These are phyloP conservation scores for Vanilla planifolia DNA, from an alignment of 106 monocot genomes.

Conservation along the genomic window DNA sequence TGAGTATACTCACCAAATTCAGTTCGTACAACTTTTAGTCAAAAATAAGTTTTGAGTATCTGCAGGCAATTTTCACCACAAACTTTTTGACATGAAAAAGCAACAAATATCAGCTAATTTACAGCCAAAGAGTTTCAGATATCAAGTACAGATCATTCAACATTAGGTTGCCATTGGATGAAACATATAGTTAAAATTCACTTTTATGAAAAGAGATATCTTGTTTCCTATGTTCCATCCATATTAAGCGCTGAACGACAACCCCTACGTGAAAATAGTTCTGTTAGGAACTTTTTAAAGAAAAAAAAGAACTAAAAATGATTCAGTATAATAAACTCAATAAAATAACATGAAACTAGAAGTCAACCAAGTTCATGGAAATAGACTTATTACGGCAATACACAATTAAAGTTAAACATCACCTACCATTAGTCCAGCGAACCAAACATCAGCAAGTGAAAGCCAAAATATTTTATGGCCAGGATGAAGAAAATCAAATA, in stretches of 20 bases:
- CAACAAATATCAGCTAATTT: too few species aligned
- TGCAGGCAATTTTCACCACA: too few species aligned
- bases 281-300: too few species aligned
- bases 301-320: neutral
- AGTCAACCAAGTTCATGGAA: neutral
- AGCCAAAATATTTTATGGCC: slow-evolving; percentile 80
- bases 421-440: slow-evolving; percentile 93
- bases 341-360: neutral
- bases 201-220: neutral
- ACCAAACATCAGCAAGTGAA: slow-evolving; percentile 81
- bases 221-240: neutral
- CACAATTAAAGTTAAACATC: neutral
- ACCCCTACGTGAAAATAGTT: too few species aligned
- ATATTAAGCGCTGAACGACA: too few species aligned
- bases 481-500: slow-evolving; percentile 71
- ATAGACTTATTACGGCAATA: neutral
- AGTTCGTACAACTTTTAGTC: too few species aligned
- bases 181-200: neutral
- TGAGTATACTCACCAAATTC: too few species aligned
- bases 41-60: too few species aligned
- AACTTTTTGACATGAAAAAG: too few species aligned
- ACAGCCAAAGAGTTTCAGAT: too few species aligned
- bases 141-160: neutral
- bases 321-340: neutral
- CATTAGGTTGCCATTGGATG: neutral